Evolutionary conservation across 495 filamentous ascomycete species (phyloP).

Genomic region (Aspergillus incahuasiensis): DNA sequence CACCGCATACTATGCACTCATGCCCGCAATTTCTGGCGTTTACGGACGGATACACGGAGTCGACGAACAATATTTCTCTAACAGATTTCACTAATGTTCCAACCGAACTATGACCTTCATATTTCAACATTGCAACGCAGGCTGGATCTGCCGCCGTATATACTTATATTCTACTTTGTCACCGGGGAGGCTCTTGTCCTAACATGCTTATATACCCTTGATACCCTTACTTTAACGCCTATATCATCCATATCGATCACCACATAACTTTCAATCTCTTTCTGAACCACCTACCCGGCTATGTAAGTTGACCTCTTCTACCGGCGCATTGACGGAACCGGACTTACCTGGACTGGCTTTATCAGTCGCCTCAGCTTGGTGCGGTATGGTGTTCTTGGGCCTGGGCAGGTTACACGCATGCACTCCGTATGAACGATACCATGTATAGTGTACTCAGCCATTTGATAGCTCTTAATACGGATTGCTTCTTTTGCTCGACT

Average conservation of each 20-base stretch:
- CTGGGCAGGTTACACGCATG: not conserved
- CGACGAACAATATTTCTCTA: conserved; percentile 6
- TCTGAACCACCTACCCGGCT: too few species aligned
- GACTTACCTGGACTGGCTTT: not conserved
- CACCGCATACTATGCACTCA: not conserved
- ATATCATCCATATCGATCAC: too few species aligned
- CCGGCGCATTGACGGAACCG: not conserved
- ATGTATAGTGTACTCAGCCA: not conserved
- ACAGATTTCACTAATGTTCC: not conserved
- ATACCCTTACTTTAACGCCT: not conserved
- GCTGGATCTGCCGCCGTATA: conserved; percentile 6
- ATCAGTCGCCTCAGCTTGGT: not conserved
- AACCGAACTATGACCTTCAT: not conserved
- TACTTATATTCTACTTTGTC: not conserved
- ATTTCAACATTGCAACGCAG: not conserved
- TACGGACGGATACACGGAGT: conserved; percentile 9
- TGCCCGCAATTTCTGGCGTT: conserved; percentile 13
- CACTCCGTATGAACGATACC: not conserved
- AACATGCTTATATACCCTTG: not conserved
- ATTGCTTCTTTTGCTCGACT: not conserved
- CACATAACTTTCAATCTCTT: not conserved
- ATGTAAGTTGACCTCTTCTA: not conserved
- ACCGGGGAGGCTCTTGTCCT: not conserved
- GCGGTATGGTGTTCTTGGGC: not conserved
- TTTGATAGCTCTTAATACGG: not conserved